phyloP scores from a whole-genome alignment of 169 alveolate genomes.

The Theileria orientalis region DNA sequence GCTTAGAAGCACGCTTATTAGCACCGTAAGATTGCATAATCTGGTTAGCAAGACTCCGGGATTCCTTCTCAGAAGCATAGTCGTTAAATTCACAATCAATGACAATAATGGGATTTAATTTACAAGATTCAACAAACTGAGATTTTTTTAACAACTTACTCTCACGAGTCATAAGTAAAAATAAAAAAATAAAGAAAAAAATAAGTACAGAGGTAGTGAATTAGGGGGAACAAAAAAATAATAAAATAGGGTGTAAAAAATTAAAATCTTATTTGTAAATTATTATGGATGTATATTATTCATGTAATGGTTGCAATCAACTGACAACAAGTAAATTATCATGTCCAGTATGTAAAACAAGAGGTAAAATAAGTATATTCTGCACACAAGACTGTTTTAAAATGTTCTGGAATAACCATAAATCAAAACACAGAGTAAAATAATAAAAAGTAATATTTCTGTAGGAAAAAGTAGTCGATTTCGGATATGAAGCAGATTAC shows the following conservation, averaged over 20 bases:
- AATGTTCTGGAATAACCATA: conserved; percentile 88
- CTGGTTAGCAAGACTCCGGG: conserved; percentile 62
- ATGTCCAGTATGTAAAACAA: conserved; percentile 71
- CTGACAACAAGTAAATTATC: conserved; percentile 60
- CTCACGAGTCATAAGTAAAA: conserved; percentile 7
- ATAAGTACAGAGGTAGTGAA: too few species aligned
- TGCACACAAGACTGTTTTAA: conserved; percentile 95
- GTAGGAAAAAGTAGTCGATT: background rate
- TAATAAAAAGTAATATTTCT: background rate
- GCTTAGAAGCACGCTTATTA: conserved; percentile 52
- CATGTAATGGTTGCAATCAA: conserved; percentile 66
- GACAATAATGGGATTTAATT: conserved; percentile 37
- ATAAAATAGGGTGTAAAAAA: background rate
- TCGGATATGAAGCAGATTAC: conserved; percentile 16
- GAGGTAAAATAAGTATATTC: conserved; percentile 80
- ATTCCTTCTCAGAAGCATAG: conserved; percentile 61
- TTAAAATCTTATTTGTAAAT: too few species aligned
- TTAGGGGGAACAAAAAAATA: background rate
- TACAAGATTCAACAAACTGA: conserved; percentile 6
- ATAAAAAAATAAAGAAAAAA: background rate
- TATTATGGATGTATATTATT: conserved; percentile 13
- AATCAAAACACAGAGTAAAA: conserved; percentile 80
- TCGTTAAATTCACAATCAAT: conserved; percentile 62
- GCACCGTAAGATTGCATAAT: conserved; percentile 64
- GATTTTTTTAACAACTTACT: background rate